Evolutionary conservation across 1,139 yeast species (phyloP).

Genomic region (Sugiyamaella xylanicola): DNA sequence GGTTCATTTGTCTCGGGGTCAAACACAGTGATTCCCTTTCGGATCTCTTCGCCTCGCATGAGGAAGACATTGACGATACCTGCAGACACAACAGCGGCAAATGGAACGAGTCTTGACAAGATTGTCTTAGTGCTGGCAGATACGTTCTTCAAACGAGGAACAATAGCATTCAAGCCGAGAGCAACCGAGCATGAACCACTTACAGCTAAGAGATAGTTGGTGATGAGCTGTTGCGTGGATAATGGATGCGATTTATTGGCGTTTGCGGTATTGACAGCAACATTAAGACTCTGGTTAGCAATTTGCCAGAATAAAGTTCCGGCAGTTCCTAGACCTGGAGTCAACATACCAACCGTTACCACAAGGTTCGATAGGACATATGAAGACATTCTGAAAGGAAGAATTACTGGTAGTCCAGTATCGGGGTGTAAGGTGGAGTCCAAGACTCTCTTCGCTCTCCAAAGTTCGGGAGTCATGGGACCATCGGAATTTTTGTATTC

Average conservation of each 20-base stretch:
- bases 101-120: conserved; percentile 86
- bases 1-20: conserved; percentile 55
- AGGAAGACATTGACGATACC: conserved; percentile 22
- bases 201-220: conserved; percentile 85
- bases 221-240: conserved; percentile 70
- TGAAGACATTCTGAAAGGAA: conserved; percentile 96
- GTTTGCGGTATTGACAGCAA: conserved; percentile 94
- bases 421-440: conserved; percentile 95
- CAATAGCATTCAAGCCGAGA: conserved; percentile 82
- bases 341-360: conserved; percentile 96
- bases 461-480: conserved; percentile 74
- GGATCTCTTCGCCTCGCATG: conserved; percentile 93
- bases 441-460: conserved; percentile 84
- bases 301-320: conserved; percentile 98
- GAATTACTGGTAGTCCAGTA: conserved; percentile 85
- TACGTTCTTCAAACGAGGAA: conserved; percentile 72
- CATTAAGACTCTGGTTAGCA: conserved; percentile 93
- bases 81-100: conserved; percentile 51
- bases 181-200: conserved; percentile 96
- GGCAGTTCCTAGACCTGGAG: conserved; percentile 84
- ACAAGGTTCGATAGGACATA: conserved; percentile 91
- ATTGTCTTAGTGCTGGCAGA: conserved; percentile 69
- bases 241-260: conserved; percentile 94
- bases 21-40: conserved; percentile 77
- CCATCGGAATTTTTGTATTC: conserved; percentile 71